phyloP scores from a whole-genome alignment of 371 early-diverging fungal genomes.

The Lichtheimia ornata region DNA sequence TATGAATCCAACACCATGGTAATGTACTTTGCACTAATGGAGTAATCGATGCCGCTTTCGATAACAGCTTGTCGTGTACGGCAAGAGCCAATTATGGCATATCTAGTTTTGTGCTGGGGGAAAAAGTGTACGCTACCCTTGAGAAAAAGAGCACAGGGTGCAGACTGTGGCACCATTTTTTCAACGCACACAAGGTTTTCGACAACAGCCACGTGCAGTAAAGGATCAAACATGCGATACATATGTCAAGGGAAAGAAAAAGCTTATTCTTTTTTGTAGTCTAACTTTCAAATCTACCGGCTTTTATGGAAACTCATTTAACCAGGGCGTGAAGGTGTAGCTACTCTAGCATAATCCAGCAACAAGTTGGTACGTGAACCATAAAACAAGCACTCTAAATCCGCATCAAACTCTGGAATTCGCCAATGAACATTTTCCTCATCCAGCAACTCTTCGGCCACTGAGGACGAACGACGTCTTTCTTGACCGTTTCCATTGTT shows the following conservation, averaged over 20 bases:
- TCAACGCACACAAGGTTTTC: background rate
- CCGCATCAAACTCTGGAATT: slow-evolving; percentile 73
- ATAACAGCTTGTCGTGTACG: no score
- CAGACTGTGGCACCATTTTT: no score
- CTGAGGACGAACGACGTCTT: slow-evolving; percentile 7
- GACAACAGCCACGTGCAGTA: background rate
- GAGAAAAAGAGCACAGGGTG: background rate
- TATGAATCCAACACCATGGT: slow-evolving; percentile 3
- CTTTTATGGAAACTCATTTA: slow-evolving; percentile 13
- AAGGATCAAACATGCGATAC: background rate
- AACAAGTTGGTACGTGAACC: slow-evolving; percentile 64
- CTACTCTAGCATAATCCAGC: slow-evolving; percentile 69
- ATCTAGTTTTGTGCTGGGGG: no score
- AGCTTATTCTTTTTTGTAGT: background rate
- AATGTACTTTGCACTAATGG: background rate
- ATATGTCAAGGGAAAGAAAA: background rate
- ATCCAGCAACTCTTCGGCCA: slow-evolving; percentile 33
- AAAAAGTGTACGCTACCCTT: background rate
- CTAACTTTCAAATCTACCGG: background rate
- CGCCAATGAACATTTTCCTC: slow-evolving; percentile 40
- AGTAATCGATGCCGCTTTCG: no score
- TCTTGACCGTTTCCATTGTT: slow-evolving; percentile 8
- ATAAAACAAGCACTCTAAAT: slow-evolving; percentile 63
- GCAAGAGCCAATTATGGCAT: no score
- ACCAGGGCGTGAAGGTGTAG: slow-evolving; percentile 65